A percentile compares a stretch with the other conserved stretches of the same genome.
Conservation (phyloP, 805 yeast genomes). For the Metschnikowia shivogae region DNA sequence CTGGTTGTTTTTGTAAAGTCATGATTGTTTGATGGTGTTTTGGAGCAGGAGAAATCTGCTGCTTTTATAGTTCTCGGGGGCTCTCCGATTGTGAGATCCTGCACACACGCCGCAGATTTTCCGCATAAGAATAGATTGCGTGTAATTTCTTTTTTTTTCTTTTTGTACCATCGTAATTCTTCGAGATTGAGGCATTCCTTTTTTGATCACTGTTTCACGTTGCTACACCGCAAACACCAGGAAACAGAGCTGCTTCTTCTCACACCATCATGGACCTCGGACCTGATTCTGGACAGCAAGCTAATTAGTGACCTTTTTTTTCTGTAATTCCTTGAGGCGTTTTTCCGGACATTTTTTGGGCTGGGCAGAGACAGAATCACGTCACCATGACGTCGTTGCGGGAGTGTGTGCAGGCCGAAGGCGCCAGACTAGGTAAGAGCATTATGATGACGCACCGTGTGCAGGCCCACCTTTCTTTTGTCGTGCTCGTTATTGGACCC, state of each 20-base stretch:
- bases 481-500: slow-evolving; percentile 2
- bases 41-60: background rate
- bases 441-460: background rate
- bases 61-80: background rate
- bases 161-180: background rate
- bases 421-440: background rate
- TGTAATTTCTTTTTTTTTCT: background rate
- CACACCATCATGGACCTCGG: too few relatives aligned
- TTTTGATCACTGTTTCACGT: too few relatives aligned
- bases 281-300: background rate
- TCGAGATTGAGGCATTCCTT: background rate
- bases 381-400: slow-evolving; percentile 4
- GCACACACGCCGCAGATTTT: slow-evolving; percentile 5
- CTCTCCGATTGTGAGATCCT: background rate
- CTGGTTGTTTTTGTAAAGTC: slow-evolving; percentile 34
- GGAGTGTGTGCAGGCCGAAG: background rate
- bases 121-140: slow-evolving; percentile 2
- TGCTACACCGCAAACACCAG: too few relatives aligned
- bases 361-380: background rate
- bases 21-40: slow-evolving; percentile 4
- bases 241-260: too few relatives aligned
- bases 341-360: background rate
- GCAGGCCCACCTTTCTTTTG: slow-evolving; percentile 3
- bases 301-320: too few relatives aligned
- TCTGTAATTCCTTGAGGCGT: background rate